Conservation (phyloP, 2,329 filamentous ascomycete genomes). For the Exophiala calicioides region DNA sequence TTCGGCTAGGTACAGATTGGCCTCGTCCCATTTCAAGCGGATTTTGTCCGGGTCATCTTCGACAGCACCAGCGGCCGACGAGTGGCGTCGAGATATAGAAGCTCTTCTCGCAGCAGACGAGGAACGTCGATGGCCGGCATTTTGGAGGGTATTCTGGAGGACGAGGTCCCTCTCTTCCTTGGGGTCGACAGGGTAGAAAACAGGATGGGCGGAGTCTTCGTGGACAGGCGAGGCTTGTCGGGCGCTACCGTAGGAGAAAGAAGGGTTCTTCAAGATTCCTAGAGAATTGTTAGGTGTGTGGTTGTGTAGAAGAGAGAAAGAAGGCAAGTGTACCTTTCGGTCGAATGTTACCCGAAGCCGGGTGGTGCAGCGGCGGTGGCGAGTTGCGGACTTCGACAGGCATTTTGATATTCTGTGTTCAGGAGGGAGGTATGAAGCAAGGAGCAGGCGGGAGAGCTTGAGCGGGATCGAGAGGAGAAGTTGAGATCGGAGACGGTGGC, state of each 20-base stretch:
- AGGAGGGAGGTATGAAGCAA: not conserved
- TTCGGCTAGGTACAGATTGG: conserved; percentile 94
- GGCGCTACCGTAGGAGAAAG: conserved; percentile 49
- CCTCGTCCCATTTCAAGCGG: conserved; percentile 96
- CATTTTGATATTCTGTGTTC: conserved; percentile 23
- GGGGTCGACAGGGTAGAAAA: conserved; percentile 42
- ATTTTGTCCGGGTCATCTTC: conserved; percentile 64
- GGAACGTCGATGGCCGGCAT: conserved; percentile 84
- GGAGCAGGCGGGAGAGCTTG: not conserved
- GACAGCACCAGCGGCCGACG: conserved; percentile 50
- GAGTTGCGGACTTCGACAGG: conserved; percentile 28
- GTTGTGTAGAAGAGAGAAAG: not conserved
- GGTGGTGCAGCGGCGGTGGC: conserved; percentile 32
- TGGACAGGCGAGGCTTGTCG: conserved; percentile 35
- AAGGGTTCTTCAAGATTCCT: conserved; percentile 96
- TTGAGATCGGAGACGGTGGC: no score
- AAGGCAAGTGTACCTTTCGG: conserved; percentile 42
- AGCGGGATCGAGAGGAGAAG: no score
- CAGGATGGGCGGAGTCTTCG: conserved; percentile 36
- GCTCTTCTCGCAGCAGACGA: conserved; percentile 70
- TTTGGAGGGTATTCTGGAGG: conserved; percentile 89
- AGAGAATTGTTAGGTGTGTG: not conserved
- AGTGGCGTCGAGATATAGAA: conserved; percentile 70
- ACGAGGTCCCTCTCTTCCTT: conserved; percentile 79
- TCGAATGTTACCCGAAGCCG: conserved; percentile 38